Base-by-base conservation (phyloP, 129 eudicot species). In the Saussurea involucrata region DNA sequence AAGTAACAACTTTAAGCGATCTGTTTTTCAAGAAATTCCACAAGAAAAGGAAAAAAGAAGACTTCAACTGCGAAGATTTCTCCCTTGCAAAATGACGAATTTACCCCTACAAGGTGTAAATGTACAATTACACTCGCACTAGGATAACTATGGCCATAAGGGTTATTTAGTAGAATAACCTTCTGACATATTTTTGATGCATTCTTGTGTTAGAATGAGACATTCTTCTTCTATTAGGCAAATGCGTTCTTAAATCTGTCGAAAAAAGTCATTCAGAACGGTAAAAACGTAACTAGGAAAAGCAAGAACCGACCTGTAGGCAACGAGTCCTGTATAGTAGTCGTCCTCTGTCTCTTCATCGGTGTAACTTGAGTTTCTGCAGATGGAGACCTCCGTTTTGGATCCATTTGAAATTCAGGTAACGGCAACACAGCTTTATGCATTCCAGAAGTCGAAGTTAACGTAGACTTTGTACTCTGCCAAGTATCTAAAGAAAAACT, bases 401-500 rank as follows among this genome's bases (percentile, higher is more conserved):
- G 64, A 65, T 83, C 24, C 24, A 76, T 75, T 33, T 80, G 87
- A 33, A 65, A 63, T 80, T 69, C 83, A 32, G 82, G 69, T 24
- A 74, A 70, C 12, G 90, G 46, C 17, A 24, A 69, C 18, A 60
- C 11, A 0, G 66, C 40, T 36, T 72, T 75, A 49, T 72, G 69
- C 81, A 71, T 68, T 71, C 71, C 86, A 40, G 61, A 81, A 33
- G 74, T 60, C 64, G 90, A 76, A 68, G 86, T 76, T 31, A 70
- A 70, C 29, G 61, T 46, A 3, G 79, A 36, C 28, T 82, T 49
- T 66, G 77, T 66, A 57, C 74, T 73, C 66, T 80, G 89, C 84
- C 81, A 76, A 78, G 93, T 64, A 85, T 87, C 98, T 93, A 82
- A 68, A 60, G 20, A 81, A 36, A 69, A 9, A 67, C 58, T 8